These are phyloP conservation scores for Pseudocercospora pini-densiflorae DNA, from an alignment of 2,329 filamentous ascomycete species.

Conservation along the genomic window DNA sequence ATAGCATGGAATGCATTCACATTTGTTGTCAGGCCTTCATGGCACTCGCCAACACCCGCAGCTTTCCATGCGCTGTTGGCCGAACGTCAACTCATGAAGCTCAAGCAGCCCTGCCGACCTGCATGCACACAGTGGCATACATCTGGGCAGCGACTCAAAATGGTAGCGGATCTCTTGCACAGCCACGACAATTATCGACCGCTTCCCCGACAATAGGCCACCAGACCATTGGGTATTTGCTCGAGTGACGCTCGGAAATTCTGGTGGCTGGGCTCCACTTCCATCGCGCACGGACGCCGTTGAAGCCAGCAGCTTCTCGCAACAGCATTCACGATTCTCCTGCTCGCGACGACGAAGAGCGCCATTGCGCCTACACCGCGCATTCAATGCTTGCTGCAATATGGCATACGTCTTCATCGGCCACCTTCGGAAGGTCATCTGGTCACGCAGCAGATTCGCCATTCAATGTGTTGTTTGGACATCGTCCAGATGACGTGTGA, in stretches of 20 bases:
- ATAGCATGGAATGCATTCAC: neutral
- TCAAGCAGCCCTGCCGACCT: too few species aligned
- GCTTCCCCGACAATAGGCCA: neutral
- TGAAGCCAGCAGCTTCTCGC: neutral
- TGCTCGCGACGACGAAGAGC: neutral
- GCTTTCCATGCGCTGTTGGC: neutral
- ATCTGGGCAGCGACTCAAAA: too few species aligned
- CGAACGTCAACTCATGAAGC: neutral
- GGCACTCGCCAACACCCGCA: neutral
- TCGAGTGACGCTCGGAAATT: neutral
- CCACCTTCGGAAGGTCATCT: neutral
- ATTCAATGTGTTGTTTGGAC: neutral
- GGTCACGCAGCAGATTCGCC: constrained; percentile 3
- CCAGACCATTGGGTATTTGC: neutral
- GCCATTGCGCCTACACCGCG: neutral
- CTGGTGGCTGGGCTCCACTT: neutral
- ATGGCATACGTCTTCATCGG: neutral
- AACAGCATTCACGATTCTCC: neutral
- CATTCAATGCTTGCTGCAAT: neutral
- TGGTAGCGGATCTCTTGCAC: too few species aligned
- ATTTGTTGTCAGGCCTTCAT: neutral
- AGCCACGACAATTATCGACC: neutral
- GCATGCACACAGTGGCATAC: too few species aligned
- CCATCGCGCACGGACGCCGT: neutral
- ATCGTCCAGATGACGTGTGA: constrained; percentile 12